Base-by-base conservation (phyloP, 768 basidiomycete species). In the Tylopilus rubrobrunneus region DNA sequence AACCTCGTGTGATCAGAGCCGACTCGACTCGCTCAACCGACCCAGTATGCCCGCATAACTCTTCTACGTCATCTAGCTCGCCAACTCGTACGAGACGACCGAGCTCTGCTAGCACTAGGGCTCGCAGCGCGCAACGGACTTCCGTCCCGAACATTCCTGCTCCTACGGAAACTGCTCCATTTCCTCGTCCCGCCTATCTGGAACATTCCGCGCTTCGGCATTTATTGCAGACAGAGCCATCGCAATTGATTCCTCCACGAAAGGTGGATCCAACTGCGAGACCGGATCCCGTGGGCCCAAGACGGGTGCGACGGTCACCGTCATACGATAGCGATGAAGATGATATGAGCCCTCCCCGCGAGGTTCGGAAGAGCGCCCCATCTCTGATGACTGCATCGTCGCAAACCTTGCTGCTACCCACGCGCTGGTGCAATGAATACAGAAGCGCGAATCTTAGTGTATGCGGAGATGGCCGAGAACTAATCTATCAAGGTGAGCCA, bases 381-480 rank as follows among this genome's bases (percentile, higher is more conserved):
- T 56, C 63, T 49, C 60, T 61, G 17, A 51, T 64, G 29, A 56
- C 62, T 15, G 23, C 48, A 1, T 58, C 64, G 33, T 65, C 77
- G 29, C 74, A 73, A 40, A 72, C 78, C 15, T 71, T 89, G 57
- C 73, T 76, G 54, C 68, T 93, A 21, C 91, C 91, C 19, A 87
- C 87, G 4, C 78, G 87, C 39, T 92, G 89, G 91, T 86, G 81
- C 66, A 83, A 89, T 45, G 80, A 84, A 61, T 81, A 80, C 56
- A 79, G 86, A 47, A 77, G 81, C 58, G 61, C 75, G 5, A 73
- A 76, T 48, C 71, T 93, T 48, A 84, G 74, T 56, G 77, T 92
- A 15, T 84, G 84, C 8, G 56, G 71, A 28, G 87, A 91, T 65
- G 90, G 91, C 11, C 78, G 86, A 42, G 89, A 92, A 49, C 71